Conservation (phyloP, 2,329 filamentous ascomycete species). For the Arthrinium phaeospermum region DNA sequence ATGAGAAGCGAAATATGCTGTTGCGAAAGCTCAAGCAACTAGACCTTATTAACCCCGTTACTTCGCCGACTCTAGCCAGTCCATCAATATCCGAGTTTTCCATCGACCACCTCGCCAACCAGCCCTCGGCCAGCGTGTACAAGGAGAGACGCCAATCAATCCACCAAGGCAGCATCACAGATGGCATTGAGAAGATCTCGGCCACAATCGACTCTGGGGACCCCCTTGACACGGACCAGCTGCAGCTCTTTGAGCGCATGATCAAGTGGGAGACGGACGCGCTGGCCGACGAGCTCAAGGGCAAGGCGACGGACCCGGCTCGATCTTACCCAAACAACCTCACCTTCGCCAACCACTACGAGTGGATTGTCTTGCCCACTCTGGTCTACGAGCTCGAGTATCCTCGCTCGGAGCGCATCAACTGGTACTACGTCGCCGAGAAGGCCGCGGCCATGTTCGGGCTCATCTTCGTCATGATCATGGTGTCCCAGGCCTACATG, state of each 20-base stretch:
- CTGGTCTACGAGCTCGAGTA: slow-evolving; percentile 82
- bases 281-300: slow-evolving; percentile 68
- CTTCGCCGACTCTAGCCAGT: slow-evolving; percentile 48
- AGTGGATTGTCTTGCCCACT: slow-evolving; percentile 77
- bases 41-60: slow-evolving; percentile 55
- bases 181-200: slow-evolving; percentile 65
- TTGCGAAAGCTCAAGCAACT: slow-evolving; percentile 60
- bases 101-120: slow-evolving; percentile 50
- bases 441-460: slow-evolving; percentile 74
- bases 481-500: slow-evolving; percentile 77
- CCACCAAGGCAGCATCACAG: slow-evolving; percentile 35
- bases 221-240: slow-evolving; percentile 66
- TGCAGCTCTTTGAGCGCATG: slow-evolving; percentile 67
- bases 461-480: slow-evolving; percentile 78
- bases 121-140: slow-evolving; percentile 47
- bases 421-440: slow-evolving; percentile 77
- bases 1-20: slow-evolving; percentile 55
- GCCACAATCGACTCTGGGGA: slow-evolving; percentile 65
- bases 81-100: slow-evolving; percentile 49
- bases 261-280: slow-evolving; percentile 71
- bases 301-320: slow-evolving; percentile 58
- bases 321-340: slow-evolving; percentile 73
- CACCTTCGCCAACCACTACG: slow-evolving; percentile 67
- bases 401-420: slow-evolving; percentile 69
- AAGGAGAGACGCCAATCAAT: slow-evolving; percentile 50